These are phyloP conservation scores for Gossypium gossypioides DNA, from an alignment of 441 rosid species.

Conservation along the genomic window DNA sequence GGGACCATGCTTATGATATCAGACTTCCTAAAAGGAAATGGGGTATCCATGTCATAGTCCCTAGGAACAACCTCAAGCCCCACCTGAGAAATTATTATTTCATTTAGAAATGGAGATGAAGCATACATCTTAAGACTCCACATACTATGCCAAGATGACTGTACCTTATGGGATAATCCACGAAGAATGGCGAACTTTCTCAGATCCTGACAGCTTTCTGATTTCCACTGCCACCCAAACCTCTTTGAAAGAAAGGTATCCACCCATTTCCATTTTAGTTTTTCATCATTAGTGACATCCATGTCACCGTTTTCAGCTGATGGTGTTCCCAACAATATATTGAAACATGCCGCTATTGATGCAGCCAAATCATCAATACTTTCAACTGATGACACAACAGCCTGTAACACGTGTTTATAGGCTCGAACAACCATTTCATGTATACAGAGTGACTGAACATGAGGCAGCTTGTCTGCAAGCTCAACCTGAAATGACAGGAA, in stretches of 20 bases:
- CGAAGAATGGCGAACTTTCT: conserved; percentile 66
- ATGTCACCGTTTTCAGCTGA: conserved; percentile 31
- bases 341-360: conserved; percentile 61
- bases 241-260: conserved; percentile 60
- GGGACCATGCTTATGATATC: conserved; percentile 80
- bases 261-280: conserved; percentile 64
- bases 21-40: conserved; percentile 53
- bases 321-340: conserved; percentile 60
- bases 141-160: conserved; percentile 15
- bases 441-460: conserved; percentile 69
- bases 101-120: conserved; percentile 19
- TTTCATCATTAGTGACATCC: conserved; percentile 31
- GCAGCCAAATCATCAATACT: conserved; percentile 46
- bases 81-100: conserved; percentile 41
- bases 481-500: conserved; percentile 41
- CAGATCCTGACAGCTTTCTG: conserved; percentile 44
- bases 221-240: conserved; percentile 60
- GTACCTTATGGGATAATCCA: conserved; percentile 69
- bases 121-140: conserved; percentile 11
- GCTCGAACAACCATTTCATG: conserved; percentile 81
- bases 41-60: conserved; percentile 64
- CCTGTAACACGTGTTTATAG: conserved; percentile 66
- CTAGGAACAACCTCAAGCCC: conserved; percentile 76
- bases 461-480: conserved; percentile 70
- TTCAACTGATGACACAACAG: conserved; percentile 60